phyloP scores from a whole-genome alignment of 1,284 basidiomycete genomes.

The Sanguinoderma infundibulare region DNA sequence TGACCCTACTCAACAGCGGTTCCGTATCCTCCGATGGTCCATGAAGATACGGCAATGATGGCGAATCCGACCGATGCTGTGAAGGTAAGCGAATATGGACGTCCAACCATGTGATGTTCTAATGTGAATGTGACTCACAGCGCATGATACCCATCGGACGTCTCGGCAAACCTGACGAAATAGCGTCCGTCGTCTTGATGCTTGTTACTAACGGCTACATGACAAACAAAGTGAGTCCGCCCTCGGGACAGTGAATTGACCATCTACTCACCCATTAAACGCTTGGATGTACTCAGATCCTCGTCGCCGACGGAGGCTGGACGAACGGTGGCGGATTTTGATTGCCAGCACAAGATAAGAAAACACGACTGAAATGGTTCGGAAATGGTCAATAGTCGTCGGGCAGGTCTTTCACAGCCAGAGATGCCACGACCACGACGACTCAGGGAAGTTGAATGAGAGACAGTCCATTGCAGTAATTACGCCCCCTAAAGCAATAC shows the following conservation, averaged over 20 bases:
- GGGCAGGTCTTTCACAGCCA: no score
- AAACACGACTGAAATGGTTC: no score
- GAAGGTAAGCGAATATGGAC: constrained; percentile 34
- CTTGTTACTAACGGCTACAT: constrained; percentile 55
- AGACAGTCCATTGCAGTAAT: no score
- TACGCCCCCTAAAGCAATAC: no score
- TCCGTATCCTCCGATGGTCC: background rate
- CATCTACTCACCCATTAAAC: background rate
- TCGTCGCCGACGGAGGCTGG: constrained; percentile 37
- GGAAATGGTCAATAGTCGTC: no score
- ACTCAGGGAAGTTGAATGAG: no score
- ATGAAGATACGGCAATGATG: constrained; percentile 52
- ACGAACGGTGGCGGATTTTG: constrained; percentile 24
- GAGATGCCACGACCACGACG: no score
- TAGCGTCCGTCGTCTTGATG: constrained; percentile 53
- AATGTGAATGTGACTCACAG: constrained; percentile 28
- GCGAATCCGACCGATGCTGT: constrained; percentile 38
- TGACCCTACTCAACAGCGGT: background rate
- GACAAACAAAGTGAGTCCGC: constrained; percentile 53
- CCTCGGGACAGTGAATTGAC: background rate
- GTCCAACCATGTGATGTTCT: background rate
- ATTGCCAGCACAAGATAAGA: background rate
- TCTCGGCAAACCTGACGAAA: constrained; percentile 53
- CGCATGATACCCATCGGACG: constrained; percentile 54
- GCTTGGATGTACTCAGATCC: constrained; percentile 24